A percentile compares a stretch with the other conserved stretches of the same genome.
These are phyloP conservation scores for Dichomitus squalens DNA, from an alignment of 1,284 basidiomycete species.

Conservation along the genomic window DNA sequence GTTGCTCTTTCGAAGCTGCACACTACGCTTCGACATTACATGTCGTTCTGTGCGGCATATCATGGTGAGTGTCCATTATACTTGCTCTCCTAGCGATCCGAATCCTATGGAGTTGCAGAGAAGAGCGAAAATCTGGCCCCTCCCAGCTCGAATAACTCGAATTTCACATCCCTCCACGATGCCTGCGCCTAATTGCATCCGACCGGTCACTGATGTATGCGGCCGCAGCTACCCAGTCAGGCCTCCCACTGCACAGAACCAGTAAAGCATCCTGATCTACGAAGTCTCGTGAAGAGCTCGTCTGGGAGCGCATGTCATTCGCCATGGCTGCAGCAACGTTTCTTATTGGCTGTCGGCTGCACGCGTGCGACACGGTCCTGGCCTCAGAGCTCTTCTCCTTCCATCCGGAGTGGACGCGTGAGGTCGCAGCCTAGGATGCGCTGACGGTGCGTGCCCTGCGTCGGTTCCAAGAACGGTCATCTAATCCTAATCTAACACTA, in stretches of 20 bases:
- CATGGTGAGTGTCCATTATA: constrained; percentile 62
- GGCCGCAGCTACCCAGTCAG: no score
- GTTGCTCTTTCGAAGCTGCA: constrained; percentile 78
- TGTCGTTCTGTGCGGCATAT: constrained; percentile 79
- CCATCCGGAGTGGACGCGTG: constrained; percentile 89
- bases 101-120: no score
- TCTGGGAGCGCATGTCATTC: constrained; percentile 1
- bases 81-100: no score
- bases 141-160: no score
- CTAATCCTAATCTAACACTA: not conserved
- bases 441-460: constrained; percentile 52
- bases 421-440: constrained; percentile 71
- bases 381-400: constrained; percentile 85
- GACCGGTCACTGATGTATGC: no score
- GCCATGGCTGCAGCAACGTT: not conserved
- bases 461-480: not conserved
- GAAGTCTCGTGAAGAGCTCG: no score
- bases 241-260: no score
- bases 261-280: no score
- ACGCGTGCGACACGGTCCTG: constrained; percentile 75
- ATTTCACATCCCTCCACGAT: no score
- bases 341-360: no score
- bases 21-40: constrained; percentile 72
- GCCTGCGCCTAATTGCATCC: no score
- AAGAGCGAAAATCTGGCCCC: no score